phyloP scores from a whole-genome alignment of 23 red algal species.

The Gracilaria caudata region DNA sequence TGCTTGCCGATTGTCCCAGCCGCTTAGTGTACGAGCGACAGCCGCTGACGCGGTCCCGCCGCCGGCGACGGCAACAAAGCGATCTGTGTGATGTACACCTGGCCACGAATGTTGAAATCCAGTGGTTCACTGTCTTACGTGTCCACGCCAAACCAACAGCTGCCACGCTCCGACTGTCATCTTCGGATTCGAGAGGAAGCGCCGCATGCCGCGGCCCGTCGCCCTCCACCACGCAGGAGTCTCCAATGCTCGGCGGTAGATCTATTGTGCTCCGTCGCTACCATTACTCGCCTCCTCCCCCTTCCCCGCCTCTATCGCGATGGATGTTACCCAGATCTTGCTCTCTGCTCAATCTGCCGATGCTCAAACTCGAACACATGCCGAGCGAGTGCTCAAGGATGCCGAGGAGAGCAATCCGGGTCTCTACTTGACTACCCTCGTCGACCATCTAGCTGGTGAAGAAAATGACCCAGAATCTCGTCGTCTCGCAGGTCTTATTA shows the following conservation, averaged over 20 bases:
- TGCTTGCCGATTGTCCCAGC: too few species aligned
- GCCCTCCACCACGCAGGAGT: conserved; percentile 17
- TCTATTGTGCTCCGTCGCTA: conserved; percentile 13
- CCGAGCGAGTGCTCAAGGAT: conserved; percentile 83
- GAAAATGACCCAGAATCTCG: conserved; percentile 75
- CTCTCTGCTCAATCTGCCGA: conserved; percentile 85
- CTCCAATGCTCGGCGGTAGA: conserved; percentile 4
- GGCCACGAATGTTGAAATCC: not conserved
- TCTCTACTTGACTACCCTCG: conserved; percentile 75
- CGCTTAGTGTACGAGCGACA: too few species aligned
- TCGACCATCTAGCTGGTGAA: conserved; percentile 76
- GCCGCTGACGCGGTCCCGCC: too few species aligned
- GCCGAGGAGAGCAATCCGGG: conserved; percentile 71
- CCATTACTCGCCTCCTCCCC: conserved; percentile 10
- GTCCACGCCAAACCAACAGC: not conserved
- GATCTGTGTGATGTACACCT: not conserved
- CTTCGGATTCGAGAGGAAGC: conserved; percentile 5
- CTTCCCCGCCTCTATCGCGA: conserved; percentile 19
- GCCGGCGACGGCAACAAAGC: not conserved
- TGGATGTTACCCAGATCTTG: conserved; percentile 89
- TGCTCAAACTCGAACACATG: conserved; percentile 51
- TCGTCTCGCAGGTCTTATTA: conserved; percentile 89
- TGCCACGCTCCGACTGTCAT: conserved; percentile 26
- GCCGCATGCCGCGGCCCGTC: not conserved
- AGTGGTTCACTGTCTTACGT: not conserved